phyloP scores from a whole-genome alignment of 768 basidiomycete genomes.

The Lactarius akahatsu region DNA sequence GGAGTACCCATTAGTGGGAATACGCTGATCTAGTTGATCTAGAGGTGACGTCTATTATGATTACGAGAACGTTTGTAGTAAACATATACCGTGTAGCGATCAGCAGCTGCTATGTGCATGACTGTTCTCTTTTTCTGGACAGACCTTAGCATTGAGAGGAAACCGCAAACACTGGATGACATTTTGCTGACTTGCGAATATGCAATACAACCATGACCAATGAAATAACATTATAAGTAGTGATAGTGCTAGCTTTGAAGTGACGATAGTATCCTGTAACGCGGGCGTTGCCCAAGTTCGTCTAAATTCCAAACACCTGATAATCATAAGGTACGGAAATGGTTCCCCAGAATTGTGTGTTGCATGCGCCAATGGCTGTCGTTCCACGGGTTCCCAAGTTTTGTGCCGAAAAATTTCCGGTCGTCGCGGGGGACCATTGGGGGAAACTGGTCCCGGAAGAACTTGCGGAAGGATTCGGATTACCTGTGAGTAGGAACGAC shows the following conservation, averaged over 20 bases:
- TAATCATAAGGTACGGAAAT: constrained; percentile 63
- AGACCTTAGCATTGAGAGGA: no score
- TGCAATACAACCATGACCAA: background rate
- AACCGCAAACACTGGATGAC: no score
- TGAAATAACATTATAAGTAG: background rate
- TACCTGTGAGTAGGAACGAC: constrained; percentile 59
- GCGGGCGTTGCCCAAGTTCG: background rate
- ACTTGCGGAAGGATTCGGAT: constrained; percentile 64
- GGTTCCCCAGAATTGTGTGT: constrained; percentile 65
- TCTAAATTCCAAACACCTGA: constrained; percentile 47
- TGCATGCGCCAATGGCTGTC: constrained; percentile 57
- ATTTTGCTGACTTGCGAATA: background rate
- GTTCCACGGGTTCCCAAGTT: constrained; percentile 59
- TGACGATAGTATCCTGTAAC: background rate
- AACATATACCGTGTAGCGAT: no score
- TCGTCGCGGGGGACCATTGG: constrained; percentile 55
- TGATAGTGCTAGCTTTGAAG: background rate
- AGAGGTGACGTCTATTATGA: background rate
- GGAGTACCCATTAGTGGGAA: background rate
- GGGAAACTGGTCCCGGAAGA: constrained; percentile 42
- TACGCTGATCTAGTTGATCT: background rate
- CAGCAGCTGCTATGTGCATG: no score
- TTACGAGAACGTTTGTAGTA: background rate
- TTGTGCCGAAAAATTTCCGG: constrained; percentile 54
- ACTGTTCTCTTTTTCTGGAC: no score